phyloP scores from a whole-genome alignment of 2,329 filamentous ascomycete species.

The Gremmenia infestans region DNA sequence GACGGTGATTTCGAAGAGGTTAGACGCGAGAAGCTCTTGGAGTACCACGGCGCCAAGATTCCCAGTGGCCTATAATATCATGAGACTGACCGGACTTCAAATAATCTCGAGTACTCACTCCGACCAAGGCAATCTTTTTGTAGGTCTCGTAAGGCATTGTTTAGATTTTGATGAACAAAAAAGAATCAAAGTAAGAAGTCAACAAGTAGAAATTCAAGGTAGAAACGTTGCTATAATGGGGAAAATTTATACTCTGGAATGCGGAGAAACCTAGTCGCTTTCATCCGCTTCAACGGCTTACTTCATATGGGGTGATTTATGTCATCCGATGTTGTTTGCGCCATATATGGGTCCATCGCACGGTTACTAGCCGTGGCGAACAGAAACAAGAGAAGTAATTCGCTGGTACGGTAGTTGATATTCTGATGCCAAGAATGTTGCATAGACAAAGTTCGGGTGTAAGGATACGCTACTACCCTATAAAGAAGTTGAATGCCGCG shows the following conservation, averaged over 20 bases:
- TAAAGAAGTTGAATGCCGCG: too few relatives aligned
- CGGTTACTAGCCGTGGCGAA: too few relatives aligned
- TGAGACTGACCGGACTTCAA: not conserved
- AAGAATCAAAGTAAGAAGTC: not conserved
- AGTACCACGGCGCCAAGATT: constrained; percentile 21
- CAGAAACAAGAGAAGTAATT: too few relatives aligned
- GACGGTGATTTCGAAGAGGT: constrained; percentile 42
- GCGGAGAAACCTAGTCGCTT: not conserved
- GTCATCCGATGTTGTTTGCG: not conserved
- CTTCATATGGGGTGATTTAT: not conserved
- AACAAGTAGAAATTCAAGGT: not conserved
- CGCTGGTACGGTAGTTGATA: too few relatives aligned
- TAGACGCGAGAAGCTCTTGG: constrained; percentile 19
- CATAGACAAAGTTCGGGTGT: too few relatives aligned
- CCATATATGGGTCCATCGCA: not conserved
- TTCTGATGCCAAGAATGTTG: too few relatives aligned
- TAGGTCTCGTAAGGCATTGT: constrained; percentile 19
- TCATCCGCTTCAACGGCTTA: not conserved
- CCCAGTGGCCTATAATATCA: constrained; percentile 15
- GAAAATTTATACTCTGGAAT: not conserved
- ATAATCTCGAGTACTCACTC: constrained; percentile 13
- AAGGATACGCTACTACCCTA: too few relatives aligned
- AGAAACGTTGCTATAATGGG: not conserved
- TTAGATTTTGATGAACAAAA: not conserved
- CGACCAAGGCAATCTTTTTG: constrained; percentile 21